Percentiles rank a stretch among this genome's conserved stretches.
phyloP scores from a whole-genome alignment of 257 asterid genomes.

The Linderniella brevidens region DNA sequence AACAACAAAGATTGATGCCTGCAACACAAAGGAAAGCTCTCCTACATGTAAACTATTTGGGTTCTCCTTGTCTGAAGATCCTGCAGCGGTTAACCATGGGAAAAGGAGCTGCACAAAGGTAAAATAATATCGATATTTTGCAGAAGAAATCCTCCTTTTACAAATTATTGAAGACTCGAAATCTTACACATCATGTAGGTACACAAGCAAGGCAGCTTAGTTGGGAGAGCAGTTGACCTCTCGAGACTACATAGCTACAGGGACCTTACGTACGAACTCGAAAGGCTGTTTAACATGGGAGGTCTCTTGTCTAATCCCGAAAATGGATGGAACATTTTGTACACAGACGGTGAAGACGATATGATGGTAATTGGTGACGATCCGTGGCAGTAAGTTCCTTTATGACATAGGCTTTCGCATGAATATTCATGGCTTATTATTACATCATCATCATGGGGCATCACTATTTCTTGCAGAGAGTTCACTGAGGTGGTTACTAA shows the following conservation, averaged over 20 bases:
- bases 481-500: conserved; percentile 65
- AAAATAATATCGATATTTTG: conserved; percentile 2
- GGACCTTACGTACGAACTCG: conserved; percentile 47
- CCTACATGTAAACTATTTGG: conserved; percentile 48
- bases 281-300: conserved; percentile 59
- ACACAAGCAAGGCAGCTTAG: conserved; percentile 73
- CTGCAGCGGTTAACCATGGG: conserved; percentile 22
- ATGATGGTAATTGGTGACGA: conserved; percentile 78
- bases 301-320: conserved; percentile 43
- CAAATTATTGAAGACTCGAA: too few relatives aligned
- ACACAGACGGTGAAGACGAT: conserved; percentile 64
- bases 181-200: conserved; percentile 24
- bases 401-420: too few relatives aligned
- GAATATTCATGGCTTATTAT: not conserved
- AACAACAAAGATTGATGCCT: conserved; percentile 4
- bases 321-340: conserved; percentile 54
- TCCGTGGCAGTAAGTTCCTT: conserved; percentile 66
- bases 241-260: conserved; percentile 34
- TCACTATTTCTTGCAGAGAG: conserved; percentile 32
- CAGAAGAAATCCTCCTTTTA: too few relatives aligned
- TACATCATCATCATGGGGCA: too few relatives aligned
- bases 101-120: conserved; percentile 68
- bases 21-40: conserved; percentile 14
- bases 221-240: conserved; percentile 68
- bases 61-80: conserved; percentile 39